A percentile compares a stretch with the other conserved stretches of the same genome.
phyloP scores from a whole-genome alignment of 371 early-diverging fungal species.

The Mortierella sp. region DNA sequence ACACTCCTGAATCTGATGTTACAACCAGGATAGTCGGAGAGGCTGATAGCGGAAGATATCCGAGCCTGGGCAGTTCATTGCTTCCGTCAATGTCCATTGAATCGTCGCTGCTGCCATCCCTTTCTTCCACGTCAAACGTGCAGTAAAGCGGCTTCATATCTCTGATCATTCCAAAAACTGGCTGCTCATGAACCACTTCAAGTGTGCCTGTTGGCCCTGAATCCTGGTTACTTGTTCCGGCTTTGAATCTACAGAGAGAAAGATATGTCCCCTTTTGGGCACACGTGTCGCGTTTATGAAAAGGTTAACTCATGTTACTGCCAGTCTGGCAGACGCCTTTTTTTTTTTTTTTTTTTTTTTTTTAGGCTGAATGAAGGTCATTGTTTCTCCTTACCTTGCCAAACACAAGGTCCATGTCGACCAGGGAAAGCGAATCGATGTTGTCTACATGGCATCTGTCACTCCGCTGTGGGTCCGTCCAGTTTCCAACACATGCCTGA shows the following conservation, averaged over 20 bases:
- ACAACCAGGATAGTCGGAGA: conserved; percentile 23
- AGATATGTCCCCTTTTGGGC: conserved; percentile 29
- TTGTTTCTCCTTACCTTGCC: conserved; percentile 28
- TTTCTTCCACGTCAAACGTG: conserved; percentile 16
- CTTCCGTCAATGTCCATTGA: not conserved
- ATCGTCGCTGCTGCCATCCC: not conserved
- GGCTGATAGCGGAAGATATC: conserved; percentile 22
- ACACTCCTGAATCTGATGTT: conserved; percentile 35
- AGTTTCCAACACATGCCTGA: conserved; percentile 43
- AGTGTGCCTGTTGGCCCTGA: conserved; percentile 25
- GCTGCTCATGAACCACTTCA: conserved; percentile 30
- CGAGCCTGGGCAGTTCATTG: conserved; percentile 13
- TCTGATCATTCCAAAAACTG: conserved; percentile 46
- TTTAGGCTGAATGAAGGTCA: not conserved
- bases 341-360: not conserved
- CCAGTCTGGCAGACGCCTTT: not conserved
- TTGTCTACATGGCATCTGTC: not conserved
- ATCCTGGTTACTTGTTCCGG: conserved; percentile 10
- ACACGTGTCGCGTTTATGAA: not conserved
- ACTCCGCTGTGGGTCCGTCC: conserved; percentile 14
- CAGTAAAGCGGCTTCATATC: conserved; percentile 31
- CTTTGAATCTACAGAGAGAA: conserved; percentile 23
- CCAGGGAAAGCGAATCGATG: not conserved
- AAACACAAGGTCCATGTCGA: conserved; percentile 31
- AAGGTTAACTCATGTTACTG: not conserved